A percentile compares a stretch with the other conserved stretches of the same genome.
Conservation (phyloP, 2,329 filamentous ascomycete species). For the Pseudogymnoascus sp. region DNA sequence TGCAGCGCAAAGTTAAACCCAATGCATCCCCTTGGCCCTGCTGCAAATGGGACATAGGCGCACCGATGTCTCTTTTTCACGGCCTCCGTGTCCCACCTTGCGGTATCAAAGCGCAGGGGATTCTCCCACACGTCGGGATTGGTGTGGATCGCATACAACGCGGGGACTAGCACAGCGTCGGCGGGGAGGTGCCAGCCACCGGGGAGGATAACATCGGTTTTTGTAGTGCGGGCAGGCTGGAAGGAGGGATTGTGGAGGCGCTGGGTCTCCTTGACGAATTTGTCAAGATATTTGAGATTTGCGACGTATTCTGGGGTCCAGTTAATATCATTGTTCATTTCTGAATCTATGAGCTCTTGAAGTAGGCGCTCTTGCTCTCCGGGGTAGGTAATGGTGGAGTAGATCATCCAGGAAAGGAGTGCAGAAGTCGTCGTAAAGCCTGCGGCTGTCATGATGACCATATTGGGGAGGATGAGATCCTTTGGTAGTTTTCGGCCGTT, state of each 20-base stretch:
- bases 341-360: slow-evolving; percentile 47
- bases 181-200: slow-evolving; percentile 49
- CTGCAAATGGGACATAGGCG: slow-evolving; percentile 50
- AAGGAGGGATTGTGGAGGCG: slow-evolving; percentile 52
- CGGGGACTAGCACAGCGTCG: slow-evolving; percentile 25
- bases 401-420: slow-evolving; percentile 49
- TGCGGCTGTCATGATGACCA: slow-evolving; percentile 46
- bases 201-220: slow-evolving; percentile 46
- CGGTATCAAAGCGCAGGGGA: slow-evolving; percentile 42
- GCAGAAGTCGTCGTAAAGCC: slow-evolving; percentile 54
- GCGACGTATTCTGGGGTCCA: slow-evolving; percentile 40
- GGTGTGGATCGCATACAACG: not conserved
- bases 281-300: slow-evolving; percentile 43
- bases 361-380: slow-evolving; percentile 48
- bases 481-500: slow-evolving; percentile 46
- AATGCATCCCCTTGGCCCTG: slow-evolving; percentile 49
- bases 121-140: not conserved
- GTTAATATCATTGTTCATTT: slow-evolving; percentile 34
- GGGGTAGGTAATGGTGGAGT: slow-evolving; percentile 42
- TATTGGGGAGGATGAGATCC: slow-evolving; percentile 30
- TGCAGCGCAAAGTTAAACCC: slow-evolving; percentile 26
- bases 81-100: slow-evolving; percentile 47
- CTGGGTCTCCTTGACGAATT: slow-evolving; percentile 53
- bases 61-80: slow-evolving; percentile 43
- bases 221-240: slow-evolving; percentile 50